A percentile compares a stretch with the other conserved stretches of the same genome.
phyloP scores from a whole-genome alignment of 768 basidiomycete species.

The Naganishia antarctica region DNA sequence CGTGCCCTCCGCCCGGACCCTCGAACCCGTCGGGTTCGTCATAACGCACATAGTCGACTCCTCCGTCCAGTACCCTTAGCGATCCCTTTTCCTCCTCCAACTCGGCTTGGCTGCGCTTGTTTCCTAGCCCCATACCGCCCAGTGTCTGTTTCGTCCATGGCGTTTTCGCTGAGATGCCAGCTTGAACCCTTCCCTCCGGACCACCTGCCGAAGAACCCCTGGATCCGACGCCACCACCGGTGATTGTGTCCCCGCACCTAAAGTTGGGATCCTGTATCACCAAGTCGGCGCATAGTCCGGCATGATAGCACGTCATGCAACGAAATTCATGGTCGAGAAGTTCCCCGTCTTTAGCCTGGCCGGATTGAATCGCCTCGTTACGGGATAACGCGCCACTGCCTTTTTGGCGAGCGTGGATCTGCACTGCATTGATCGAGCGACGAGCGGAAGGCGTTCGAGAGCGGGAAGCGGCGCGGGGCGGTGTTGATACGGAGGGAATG shows the following conservation, averaged over 20 bases:
- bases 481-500: neutral
- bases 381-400: neutral
- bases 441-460: neutral
- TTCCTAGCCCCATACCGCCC: neutral
- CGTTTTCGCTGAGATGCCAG: neutral
- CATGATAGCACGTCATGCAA: conserved; percentile 11
- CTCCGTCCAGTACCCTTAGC: neutral
- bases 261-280: conserved; percentile 1
- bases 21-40: neutral
- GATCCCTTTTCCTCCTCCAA: neutral
- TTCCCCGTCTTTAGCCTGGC: no score
- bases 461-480: neutral
- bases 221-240: neutral
- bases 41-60: conserved; percentile 4
- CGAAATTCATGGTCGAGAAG: conserved; percentile 2
- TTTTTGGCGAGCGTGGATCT: no score
- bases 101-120: no score
- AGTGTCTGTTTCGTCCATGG: neutral
- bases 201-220: no score
- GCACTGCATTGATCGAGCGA: neutral
- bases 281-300: conserved; percentile 11
- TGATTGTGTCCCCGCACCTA: conserved; percentile 14
- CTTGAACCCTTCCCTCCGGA: neutral
- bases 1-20: neutral
- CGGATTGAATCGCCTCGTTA: neutral